Evolutionary conservation across 2,329 filamentous ascomycete genomes (phyloP), one percentile per base, ranked within the genome.

Genomic region (Pseudogymnoascus sp.): DNA sequence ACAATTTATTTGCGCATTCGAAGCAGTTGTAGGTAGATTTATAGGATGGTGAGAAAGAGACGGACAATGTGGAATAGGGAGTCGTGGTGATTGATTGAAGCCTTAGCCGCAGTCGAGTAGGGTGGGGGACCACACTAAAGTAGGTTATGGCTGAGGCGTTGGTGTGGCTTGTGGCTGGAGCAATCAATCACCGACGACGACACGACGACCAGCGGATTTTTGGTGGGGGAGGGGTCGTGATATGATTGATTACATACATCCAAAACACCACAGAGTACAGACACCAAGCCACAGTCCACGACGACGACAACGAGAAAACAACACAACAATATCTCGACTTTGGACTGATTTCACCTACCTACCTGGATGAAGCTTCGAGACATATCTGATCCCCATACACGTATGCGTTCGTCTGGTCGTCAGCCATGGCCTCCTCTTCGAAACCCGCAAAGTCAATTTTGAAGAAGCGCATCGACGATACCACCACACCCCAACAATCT

Each of bases 401-500:
- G 28, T 34, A 57, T 57, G 51, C 28, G 51, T 57, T 57, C 51
- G 51, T 57, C 28, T 21, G 51, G 28, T 57, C n/a, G 14, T 60
- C 41, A 62, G 61, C 34, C 45, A 75, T 74, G 73, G 66, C 71
- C 39, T 69, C 70, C 25, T 45, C 64, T 10, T 57, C 51, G 51
- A 67, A 65, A 57, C 67, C 67, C 60, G 76, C 77, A 21, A 87
- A 84, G 70, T 79, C 85, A 67, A 85, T 86, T 65, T 78, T 90
- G 14, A 90, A 88, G 73, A 86, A 84, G 63, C 78, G 81, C 25
- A 77, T 79, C 63, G 73, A 78, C 34, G 75, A 77, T 61, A 75
- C 80, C 67, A 70, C 76, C 39, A 72, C 75, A 54, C 25, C 48
- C 51, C 51, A 57, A 57, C 51, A 31, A 19, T 57, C 51, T 19